These are phyloP conservation scores for Colletotrichum acutatum DNA, from an alignment of 2,329 filamentous ascomycete genomes.

Conservation along the genomic window DNA sequence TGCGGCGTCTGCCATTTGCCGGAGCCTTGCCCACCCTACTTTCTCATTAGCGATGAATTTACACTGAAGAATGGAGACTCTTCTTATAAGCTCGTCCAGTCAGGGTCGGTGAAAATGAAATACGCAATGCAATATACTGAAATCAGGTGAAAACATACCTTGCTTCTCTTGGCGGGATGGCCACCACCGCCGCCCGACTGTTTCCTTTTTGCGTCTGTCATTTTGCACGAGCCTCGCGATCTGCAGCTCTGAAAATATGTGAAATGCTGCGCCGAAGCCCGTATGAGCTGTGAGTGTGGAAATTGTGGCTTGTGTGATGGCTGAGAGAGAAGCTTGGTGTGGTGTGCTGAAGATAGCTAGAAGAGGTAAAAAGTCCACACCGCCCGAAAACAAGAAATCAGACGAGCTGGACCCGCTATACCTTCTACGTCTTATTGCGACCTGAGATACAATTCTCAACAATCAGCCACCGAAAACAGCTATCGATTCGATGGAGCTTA, in stretches of 20 bases:
- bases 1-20: constrained; percentile 72
- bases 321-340: neutral
- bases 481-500: neutral
- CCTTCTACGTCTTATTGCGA: neutral
- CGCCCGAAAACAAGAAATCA: constrained; percentile 1
- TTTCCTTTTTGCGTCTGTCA: constrained; percentile 50
- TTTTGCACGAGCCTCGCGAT: constrained; percentile 26
- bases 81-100: neutral
- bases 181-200: constrained; percentile 38
- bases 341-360: neutral
- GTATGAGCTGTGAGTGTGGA: neutral
- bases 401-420: neutral
- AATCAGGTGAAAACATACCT: constrained; percentile 44
- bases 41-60: neutral
- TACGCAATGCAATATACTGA: neutral
- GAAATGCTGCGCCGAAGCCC: neutral
- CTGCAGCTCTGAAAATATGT: neutral
- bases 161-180: constrained; percentile 52
- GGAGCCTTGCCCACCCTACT: constrained; percentile 44
- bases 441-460: neutral
- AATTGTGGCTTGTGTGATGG: neutral
- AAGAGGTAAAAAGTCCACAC: constrained; percentile 12
- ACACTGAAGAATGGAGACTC: neutral
- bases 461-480: neutral
- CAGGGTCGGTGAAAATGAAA: neutral